Evolutionary conservation across 2,329 filamentous ascomycete species (phyloP).

Genomic region (Neospermospora avenae): DNA sequence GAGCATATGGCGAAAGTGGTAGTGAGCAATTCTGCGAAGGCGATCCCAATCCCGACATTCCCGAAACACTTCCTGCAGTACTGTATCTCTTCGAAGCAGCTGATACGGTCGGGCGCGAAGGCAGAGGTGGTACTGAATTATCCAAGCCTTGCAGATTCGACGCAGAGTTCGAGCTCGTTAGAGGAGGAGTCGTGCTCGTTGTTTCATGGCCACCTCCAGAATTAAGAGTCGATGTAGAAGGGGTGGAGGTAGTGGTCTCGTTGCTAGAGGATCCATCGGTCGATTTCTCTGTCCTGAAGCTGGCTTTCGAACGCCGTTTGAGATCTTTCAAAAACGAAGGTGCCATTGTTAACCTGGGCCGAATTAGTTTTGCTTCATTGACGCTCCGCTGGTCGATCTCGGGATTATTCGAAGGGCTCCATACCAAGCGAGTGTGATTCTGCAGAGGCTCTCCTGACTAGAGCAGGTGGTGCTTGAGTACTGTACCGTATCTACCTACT

Average conservation of each 20-base stretch:
- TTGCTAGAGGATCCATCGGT: slow-evolving; percentile 54
- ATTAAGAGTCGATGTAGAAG: slow-evolving; percentile 57
- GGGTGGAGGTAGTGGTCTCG: slow-evolving; percentile 49
- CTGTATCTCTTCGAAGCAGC: slow-evolving; percentile 54
- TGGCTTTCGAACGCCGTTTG: slow-evolving; percentile 72
- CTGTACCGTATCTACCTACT: background rate
- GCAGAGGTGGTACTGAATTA: slow-evolving; percentile 43
- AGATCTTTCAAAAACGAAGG: slow-evolving; percentile 72
- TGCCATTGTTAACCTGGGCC: slow-evolving; percentile 43
- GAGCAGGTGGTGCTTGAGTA: background rate
- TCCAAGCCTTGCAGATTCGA: slow-evolving; percentile 61
- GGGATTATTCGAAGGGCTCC: background rate
- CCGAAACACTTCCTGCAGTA: slow-evolving; percentile 43
- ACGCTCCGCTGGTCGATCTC: background rate
- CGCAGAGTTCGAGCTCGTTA: slow-evolving; percentile 47
- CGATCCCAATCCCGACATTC: slow-evolving; percentile 58
- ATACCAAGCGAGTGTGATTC: slow-evolving; percentile 11
- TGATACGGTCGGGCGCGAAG: slow-evolving; percentile 44
- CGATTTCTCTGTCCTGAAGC: slow-evolving; percentile 64
- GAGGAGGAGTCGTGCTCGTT: slow-evolving; percentile 41
- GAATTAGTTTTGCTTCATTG: background rate
- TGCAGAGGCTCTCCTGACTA: background rate
- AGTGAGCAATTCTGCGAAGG: slow-evolving; percentile 52
- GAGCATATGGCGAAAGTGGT: slow-evolving; percentile 75
- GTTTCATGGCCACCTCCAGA: slow-evolving; percentile 48